These are phyloP conservation scores for Colletotrichum phormii DNA, from an alignment of 2,329 filamentous ascomycete species.

Conservation along the genomic window DNA sequence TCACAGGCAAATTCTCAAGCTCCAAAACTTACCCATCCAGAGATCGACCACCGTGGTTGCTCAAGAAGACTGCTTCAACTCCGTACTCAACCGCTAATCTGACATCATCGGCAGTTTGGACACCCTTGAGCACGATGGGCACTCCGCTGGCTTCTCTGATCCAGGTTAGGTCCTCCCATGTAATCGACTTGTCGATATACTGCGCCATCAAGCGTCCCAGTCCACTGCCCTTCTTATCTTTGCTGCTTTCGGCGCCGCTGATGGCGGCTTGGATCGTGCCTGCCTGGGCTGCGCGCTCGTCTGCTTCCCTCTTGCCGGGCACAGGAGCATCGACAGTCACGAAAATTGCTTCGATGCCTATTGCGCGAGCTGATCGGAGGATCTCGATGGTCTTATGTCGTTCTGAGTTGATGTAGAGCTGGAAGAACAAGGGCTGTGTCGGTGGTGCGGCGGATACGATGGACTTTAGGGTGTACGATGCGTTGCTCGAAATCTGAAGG, in stretches of 20 bases:
- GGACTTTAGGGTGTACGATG: conserved; percentile 59
- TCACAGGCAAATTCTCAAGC: conserved; percentile 55
- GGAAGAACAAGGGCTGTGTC: conserved; percentile 64
- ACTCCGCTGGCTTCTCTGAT: conserved; percentile 59
- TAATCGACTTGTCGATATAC: conserved; percentile 66
- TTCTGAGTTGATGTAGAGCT: conserved; percentile 71
- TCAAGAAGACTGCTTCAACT: conserved; percentile 75
- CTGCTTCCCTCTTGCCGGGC: conserved; percentile 64
- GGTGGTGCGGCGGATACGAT: conserved; percentile 51
- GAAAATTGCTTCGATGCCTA: conserved; percentile 64
- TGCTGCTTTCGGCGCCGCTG: conserved; percentile 57
- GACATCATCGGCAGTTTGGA: conserved; percentile 75
- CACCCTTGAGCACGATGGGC: conserved; percentile 75
- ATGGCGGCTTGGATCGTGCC: conserved; percentile 53
- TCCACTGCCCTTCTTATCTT: conserved; percentile 65
- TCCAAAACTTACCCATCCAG: conserved; percentile 51
- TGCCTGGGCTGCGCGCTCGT: conserved; percentile 57
- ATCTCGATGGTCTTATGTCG: conserved; percentile 61
- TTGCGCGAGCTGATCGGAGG: conserved; percentile 55
- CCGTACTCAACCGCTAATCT: conserved; percentile 68
- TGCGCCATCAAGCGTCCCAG: conserved; percentile 58
- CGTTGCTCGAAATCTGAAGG: conserved; percentile 60
- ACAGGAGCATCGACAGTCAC: conserved; percentile 70
- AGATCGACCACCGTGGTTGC: conserved; percentile 75
- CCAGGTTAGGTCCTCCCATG: conserved; percentile 75